phyloP scores from a whole-genome alignment of 306 rosid species.

The Sicyos edulis region DNA sequence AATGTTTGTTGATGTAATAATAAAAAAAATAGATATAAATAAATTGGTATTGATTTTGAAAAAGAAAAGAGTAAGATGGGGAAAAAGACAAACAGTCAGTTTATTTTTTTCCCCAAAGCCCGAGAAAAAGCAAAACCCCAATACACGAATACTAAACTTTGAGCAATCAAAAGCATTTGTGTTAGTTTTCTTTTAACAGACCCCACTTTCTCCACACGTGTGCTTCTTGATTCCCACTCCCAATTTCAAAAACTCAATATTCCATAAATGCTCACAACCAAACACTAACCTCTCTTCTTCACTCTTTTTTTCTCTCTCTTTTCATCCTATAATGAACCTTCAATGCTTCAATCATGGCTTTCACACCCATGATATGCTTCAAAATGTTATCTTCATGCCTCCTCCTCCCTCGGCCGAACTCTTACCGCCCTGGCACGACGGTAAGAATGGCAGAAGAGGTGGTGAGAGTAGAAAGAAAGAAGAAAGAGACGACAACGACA shows the following conservation, averaged over 20 bases:
- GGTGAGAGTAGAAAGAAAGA: constrained; percentile 19
- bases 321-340: constrained; percentile 32
- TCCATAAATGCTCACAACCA: too few species aligned
- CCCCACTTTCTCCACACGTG: constrained; percentile 67
- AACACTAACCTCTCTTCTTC: not conserved
- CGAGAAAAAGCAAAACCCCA: constrained; percentile 29
- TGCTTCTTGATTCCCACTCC: constrained; percentile 52
- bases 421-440: not conserved
- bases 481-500: constrained; percentile 22
- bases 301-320: not conserved
- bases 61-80: too few species aligned
- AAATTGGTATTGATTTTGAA: constrained; percentile 1
- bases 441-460: not conserved
- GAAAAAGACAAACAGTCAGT: constrained; percentile 40
- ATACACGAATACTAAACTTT: not conserved
- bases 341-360: constrained; percentile 27
- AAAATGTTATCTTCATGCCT: constrained; percentile 7
- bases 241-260: too few species aligned
- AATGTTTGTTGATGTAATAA: too few species aligned
- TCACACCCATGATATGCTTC: not conserved
- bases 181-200: not conserved
- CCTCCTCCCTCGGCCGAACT: constrained; percentile 16
- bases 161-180: constrained; percentile 18
- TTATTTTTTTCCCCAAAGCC: constrained; percentile 43
- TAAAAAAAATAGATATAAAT: too few species aligned